These are phyloP conservation scores for Acer saccharum DNA, from an alignment of 345 rosid species.

Conservation along the genomic window DNA sequence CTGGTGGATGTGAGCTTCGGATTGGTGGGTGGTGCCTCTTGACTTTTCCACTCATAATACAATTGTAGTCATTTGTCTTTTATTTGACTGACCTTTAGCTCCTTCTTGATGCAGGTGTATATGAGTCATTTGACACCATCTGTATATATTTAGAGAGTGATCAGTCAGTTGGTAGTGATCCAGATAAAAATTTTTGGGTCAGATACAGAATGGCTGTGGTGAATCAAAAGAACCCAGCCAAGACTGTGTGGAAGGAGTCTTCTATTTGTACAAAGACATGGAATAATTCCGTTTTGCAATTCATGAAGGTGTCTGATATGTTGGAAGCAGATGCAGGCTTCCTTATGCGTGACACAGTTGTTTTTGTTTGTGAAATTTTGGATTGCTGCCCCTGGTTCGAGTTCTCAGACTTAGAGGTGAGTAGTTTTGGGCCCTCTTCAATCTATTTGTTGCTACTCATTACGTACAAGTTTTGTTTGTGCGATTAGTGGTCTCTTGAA, in stretches of 20 bases:
- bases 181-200: conserved; percentile 99
- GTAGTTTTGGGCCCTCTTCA: conserved; percentile 26
- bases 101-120: conserved; percentile 79
- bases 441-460: neutral
- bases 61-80: conserved; percentile 24
- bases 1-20: conserved; percentile 99
- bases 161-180: conserved; percentile 87
- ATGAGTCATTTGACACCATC: conserved; percentile 98
- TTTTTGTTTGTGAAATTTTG: conserved; percentile 96
- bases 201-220: conserved; percentile 96
- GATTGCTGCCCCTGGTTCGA: conserved; percentile 99
- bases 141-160: conserved; percentile 99
- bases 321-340: conserved; percentile 99
- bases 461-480: neutral
- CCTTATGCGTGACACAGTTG: conserved; percentile 96
- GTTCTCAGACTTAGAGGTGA: conserved; percentile 91
- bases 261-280: conserved; percentile 99
- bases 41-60: conserved; percentile 21
- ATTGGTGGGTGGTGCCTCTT: conserved; percentile 61
- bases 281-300: conserved; percentile 98
- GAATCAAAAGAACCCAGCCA: conserved; percentile 90
- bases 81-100: conserved; percentile 31
- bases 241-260: conserved; percentile 99
- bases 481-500: neutral
- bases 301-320: conserved; percentile 99